A percentile compares a stretch with the other conserved stretches of the same genome.
These are phyloP conservation scores for Fraxinus sp. DNA, from an alignment of 305 asterid species.

Conservation along the genomic window DNA sequence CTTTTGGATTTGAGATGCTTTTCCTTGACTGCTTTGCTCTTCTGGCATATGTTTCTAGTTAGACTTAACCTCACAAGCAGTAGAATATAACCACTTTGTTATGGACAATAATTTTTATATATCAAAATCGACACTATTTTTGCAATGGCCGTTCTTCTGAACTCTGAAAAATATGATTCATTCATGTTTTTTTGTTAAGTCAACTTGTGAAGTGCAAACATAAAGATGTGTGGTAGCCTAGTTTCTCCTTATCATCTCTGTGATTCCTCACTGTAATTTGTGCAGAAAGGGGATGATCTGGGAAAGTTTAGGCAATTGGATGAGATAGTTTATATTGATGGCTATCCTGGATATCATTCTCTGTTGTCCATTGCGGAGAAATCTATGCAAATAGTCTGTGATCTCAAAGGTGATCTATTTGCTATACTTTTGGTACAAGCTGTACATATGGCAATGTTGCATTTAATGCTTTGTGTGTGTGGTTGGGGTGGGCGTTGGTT, in stretches of 20 bases:
- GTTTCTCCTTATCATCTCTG: conserved; percentile 15
- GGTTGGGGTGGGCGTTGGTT: neutral
- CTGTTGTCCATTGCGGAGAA: conserved; percentile 62
- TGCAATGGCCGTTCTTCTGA: conserved; percentile 17
- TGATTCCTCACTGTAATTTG: conserved; percentile 15
- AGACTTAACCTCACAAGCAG: neutral
- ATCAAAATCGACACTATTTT: neutral
- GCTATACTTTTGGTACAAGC: conserved; percentile 1
- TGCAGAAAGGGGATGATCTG: conserved; percentile 75
- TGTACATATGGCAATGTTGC: neutral
- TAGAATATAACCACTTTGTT: neutral
- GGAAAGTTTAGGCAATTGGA: conserved; percentile 93
- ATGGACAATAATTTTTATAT: conserved; percentile 19
- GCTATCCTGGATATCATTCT: conserved; percentile 70
- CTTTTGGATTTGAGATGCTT: neutral
- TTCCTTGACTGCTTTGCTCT: neutral
- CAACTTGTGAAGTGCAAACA: conserved; percentile 5
- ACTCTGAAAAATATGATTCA: neutral
- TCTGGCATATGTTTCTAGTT: conserved; percentile 22
- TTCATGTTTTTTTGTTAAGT: neutral
- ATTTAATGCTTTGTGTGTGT: neutral
- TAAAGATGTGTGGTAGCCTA: neutral
- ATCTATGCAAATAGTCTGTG: conserved; percentile 86
- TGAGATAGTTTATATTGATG: conserved; percentile 68
- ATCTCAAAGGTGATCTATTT: conserved; percentile 63